Base-by-base conservation (phyloP, 805 yeast species). In the Kuraishia piskuri region DNA sequence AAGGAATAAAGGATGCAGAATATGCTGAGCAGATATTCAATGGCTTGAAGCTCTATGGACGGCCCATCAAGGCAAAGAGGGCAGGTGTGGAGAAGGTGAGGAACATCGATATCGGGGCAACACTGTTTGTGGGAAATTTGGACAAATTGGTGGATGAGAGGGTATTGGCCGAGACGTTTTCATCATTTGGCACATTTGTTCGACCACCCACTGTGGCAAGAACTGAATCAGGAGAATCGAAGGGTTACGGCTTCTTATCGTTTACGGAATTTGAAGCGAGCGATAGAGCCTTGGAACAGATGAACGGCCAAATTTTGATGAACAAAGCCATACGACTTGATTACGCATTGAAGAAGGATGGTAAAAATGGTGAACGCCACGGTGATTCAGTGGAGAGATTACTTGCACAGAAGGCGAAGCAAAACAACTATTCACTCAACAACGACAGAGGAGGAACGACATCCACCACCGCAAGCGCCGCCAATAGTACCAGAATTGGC, bases 351-450 rank as follows among this genome's bases (percentile, higher is more conserved):
- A 89, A 88, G 66, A 81, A 79, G 53, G 80, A 73, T 52, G 77
- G 74, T 20, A 75, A 77, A 54, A 58, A 54, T 8, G 63, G 77
- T 55, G 80, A 80, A 20, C 75, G 78, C 50, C 95, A 88, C 60
- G 97, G 97, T n/a, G 91, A 86, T 59, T 77, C 75, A 44, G 80
- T 82, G 0, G 97, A 91, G 64, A 74, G 97, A 59, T 57, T 77
- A 52, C 73, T 90, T 53, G 91, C 92, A 10, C 73, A 71, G 40
- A 82, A 79, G 59, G 90, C 90, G 2, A 73, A 74, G 60, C 69
- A 69, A 58, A 71, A 78, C 58, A 68, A 69, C 44, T 52, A 52
- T 31, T 44, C 46, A 22, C 22, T 50, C 10, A 49, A 25, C 23
- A 36, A 14, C 23, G 45, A 31, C 3, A 20, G 22, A 45, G 48